These are phyloP conservation scores for Salix exigua DNA, from an alignment of 345 rosid genomes.

Conservation along the genomic window DNA sequence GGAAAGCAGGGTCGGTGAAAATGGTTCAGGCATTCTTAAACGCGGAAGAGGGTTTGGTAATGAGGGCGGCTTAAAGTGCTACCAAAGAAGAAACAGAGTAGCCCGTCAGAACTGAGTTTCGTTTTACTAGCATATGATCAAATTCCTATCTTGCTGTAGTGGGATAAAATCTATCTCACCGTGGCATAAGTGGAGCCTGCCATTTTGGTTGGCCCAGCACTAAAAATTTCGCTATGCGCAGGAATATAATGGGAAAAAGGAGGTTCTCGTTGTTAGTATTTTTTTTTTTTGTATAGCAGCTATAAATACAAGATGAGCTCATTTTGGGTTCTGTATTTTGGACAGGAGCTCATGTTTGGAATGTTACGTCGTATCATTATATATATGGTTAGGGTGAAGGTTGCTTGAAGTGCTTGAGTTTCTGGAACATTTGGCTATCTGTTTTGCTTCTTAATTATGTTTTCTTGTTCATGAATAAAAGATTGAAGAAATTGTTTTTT, in stretches of 20 bases:
- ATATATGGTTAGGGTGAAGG: too few relatives aligned
- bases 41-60: background rate
- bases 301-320: too few relatives aligned
- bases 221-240: background rate
- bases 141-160: background rate
- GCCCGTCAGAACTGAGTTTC: background rate
- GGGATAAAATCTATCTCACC: background rate
- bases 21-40: background rate
- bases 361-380: too few relatives aligned
- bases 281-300: too few relatives aligned
- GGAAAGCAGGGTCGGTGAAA: background rate
- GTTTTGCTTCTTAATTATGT: too few relatives aligned
- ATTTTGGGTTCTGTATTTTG: too few relatives aligned
- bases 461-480: too few relatives aligned
- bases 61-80: conserved; percentile 4
- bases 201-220: background rate
- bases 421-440: too few relatives aligned
- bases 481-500: too few relatives aligned
- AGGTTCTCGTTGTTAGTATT: background rate
- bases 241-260: background rate
- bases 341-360: too few relatives aligned
- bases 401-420: too few relatives aligned
- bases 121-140: background rate
- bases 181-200: background rate
- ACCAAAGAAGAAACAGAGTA: conserved; percentile 16